Evolutionary conservation across 345 rosid genomes (phyloP).

Genomic region (Nasturtium officinale): DNA sequence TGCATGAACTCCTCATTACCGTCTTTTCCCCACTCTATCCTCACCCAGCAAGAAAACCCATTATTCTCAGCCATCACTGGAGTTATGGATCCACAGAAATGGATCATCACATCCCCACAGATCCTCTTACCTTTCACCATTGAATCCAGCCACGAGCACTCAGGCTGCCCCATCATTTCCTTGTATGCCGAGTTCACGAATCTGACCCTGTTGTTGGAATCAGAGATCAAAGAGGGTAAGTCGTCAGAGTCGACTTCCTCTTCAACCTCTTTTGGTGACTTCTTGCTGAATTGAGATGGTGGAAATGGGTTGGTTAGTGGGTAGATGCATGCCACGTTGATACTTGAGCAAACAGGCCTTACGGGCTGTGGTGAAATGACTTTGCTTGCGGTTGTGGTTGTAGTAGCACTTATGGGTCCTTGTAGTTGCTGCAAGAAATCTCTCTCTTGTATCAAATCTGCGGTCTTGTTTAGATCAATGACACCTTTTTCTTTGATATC

Average conservation of each 20-base stretch:
- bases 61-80: conserved; percentile 38
- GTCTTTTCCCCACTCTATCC: conserved; percentile 74
- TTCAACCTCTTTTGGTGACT: conserved; percentile 65
- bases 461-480: conserved; percentile 65
- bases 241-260: conserved; percentile 73
- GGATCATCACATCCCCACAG: conserved; percentile 76
- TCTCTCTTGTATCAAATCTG: conserved; percentile 47
- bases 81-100: conserved; percentile 46
- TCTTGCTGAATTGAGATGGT: conserved; percentile 43
- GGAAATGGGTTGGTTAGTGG: conserved; percentile 27
- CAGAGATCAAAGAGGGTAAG: conserved; percentile 73
- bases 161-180: conserved; percentile 97
- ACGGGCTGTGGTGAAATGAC: conserved; percentile 72
- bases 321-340: conserved; percentile 63
- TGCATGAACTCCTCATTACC: conserved; percentile 53
- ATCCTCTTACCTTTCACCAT: conserved; percentile 69
- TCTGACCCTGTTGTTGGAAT: conserved; percentile 78
- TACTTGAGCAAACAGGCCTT: conserved; percentile 80
- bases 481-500: conserved; percentile 28
- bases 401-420: conserved; percentile 38
- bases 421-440: conserved; percentile 59
- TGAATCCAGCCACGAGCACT: conserved; percentile 83
- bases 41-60: conserved; percentile 89
- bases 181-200: conserved; percentile 86
- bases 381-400: conserved; percentile 29